phyloP scores from a whole-genome alignment of 2,329 filamentous ascomycete genomes.

The Scytalidium sp. region DNA sequence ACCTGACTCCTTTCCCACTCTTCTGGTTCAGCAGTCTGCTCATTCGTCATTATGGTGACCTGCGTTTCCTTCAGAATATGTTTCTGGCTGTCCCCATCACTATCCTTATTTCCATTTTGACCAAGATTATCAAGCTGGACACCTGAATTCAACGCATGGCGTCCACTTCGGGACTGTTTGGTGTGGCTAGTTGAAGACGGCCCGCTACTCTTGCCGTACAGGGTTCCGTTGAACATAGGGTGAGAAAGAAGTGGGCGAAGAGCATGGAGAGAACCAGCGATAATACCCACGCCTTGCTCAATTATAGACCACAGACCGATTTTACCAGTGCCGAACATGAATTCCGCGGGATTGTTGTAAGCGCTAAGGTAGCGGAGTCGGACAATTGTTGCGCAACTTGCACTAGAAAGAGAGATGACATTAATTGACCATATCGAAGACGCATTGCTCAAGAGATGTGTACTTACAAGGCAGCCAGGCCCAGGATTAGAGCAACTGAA shows the following conservation, averaged over 20 bases:
- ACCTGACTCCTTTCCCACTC: constrained; percentile 23
- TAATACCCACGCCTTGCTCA: constrained; percentile 48
- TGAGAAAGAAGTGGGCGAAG: constrained; percentile 40
- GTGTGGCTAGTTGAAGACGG: constrained; percentile 6
- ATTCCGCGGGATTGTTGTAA: constrained; percentile 36
- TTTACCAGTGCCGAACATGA: constrained; percentile 36
- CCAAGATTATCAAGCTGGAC: constrained; percentile 19
- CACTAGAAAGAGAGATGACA: too few relatives aligned
- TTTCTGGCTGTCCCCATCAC: constrained; percentile 31
- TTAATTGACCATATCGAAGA: too few relatives aligned
- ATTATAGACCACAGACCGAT: constrained; percentile 45
- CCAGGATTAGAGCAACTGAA: constrained; percentile 40
- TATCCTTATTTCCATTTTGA: constrained; percentile 16
- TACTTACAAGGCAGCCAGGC: constrained; percentile 38
- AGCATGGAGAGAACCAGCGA: constrained; percentile 43
- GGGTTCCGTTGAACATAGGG: constrained; percentile 18
- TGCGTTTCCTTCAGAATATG: constrained; percentile 36
- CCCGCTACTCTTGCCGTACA: constrained; percentile 4
- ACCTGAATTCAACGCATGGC: constrained; percentile 3
- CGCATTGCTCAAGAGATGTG: too few relatives aligned
- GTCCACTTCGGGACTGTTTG: constrained; percentile 13
- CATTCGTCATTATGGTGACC: constrained; percentile 19
- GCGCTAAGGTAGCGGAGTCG: constrained; percentile 40
- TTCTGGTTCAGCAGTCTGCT: constrained; percentile 8
- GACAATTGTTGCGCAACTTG: constrained; percentile 35